A percentile compares a stretch with the other conserved stretches of the same genome.
Evolutionary conservation across 1,139 yeast species (phyloP).

Genomic region (Torulaspora pretoriensis): DNA sequence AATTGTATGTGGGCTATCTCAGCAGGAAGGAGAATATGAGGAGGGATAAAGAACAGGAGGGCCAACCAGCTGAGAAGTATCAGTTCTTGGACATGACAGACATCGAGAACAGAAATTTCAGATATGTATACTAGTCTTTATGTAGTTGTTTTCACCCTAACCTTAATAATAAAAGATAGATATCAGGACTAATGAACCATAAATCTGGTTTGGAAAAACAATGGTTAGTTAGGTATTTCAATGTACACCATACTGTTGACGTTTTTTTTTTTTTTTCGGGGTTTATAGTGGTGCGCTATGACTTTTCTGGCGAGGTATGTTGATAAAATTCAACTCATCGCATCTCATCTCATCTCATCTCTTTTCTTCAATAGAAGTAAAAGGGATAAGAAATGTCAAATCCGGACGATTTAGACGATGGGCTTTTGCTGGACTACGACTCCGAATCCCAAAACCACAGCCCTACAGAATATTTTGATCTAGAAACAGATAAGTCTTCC

Average conservation of each 20-base stretch:
- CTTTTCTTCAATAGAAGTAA: too few species aligned
- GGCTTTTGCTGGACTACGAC: conserved; percentile 28
- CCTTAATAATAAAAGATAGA: conserved; percentile 8
- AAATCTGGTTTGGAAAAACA: too few species aligned
- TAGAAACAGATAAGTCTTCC: conserved; percentile 12
- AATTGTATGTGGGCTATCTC: conserved; percentile 38
- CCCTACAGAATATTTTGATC: conserved; percentile 6
- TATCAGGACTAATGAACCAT: too few species aligned
- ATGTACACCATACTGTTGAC: too few species aligned
- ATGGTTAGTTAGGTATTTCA: too few species aligned
- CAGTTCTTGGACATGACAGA: conserved; percentile 67
- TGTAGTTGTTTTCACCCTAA: background rate
- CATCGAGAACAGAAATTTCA: conserved; percentile 57
- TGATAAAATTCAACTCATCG: conserved; percentile 9
- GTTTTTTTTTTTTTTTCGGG: too few species aligned
- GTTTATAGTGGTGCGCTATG: background rate
- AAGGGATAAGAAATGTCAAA: conserved; percentile 19
- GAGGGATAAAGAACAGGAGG: conserved; percentile 40
- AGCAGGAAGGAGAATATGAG: conserved; percentile 41
- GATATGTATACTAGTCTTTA: conserved; percentile 40
- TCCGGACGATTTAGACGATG: conserved; percentile 37
- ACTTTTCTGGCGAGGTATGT: background rate
- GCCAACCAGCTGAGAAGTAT: conserved; percentile 31
- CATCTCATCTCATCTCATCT: conserved; percentile 10
- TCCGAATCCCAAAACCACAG: conserved; percentile 14